Conservation (phyloP, 73 alveolate genomes). For the Tetrahymena borealis region DNA sequence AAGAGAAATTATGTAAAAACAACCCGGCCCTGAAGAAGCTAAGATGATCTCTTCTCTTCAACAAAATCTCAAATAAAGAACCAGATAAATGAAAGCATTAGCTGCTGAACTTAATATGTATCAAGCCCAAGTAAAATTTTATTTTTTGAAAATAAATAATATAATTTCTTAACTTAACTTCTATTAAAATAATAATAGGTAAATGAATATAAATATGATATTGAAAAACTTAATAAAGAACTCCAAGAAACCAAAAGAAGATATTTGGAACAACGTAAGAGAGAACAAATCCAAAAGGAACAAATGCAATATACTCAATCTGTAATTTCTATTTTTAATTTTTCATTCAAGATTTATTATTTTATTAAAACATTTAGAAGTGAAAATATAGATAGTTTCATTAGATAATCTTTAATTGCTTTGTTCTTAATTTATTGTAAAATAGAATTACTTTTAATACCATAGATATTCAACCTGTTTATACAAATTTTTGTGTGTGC, state of each 20-base stretch:
- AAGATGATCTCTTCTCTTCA: conserved; percentile 68
- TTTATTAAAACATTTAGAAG: no score
- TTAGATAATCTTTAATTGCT: no score
- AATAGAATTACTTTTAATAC: no score
- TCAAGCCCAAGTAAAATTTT: conserved; percentile 68
- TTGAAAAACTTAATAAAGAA: conserved; percentile 88
- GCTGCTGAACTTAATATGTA: conserved; percentile 94
- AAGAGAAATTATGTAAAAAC: conserved; percentile 78
- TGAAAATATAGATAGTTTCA: no score
- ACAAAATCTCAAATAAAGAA: conserved; percentile 80
- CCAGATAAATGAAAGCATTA: conserved; percentile 87
- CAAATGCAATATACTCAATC: neutral
- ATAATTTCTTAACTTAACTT: neutral
- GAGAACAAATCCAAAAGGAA: conserved; percentile 51
- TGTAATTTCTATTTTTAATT: neutral
- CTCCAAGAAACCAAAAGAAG: conserved; percentile 84
- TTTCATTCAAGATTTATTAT: no score
- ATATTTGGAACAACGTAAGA: conserved; percentile 79
- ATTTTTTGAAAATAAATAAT: neutral
- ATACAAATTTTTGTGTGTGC: no score
- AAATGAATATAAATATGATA: conserved; percentile 87
- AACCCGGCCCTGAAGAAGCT: conserved; percentile 95
- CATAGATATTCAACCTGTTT: no score
- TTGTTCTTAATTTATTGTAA: no score
- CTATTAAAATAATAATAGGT: neutral